phyloP scores from a whole-genome alignment of 805 yeast genomes.

The Teunomyces lycoperdinae region DNA sequence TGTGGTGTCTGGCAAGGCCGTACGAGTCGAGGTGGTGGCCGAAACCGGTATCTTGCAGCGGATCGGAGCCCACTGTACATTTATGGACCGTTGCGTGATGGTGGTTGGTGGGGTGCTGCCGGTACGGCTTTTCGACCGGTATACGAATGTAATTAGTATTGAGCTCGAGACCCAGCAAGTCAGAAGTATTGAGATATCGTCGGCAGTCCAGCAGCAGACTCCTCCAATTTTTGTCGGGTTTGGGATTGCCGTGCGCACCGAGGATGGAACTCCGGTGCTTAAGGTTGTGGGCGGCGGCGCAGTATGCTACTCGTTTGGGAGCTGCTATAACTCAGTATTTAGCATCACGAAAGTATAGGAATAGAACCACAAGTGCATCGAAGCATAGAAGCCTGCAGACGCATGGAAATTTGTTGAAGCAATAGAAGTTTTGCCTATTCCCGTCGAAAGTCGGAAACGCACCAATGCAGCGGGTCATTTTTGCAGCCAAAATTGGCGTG shows the following conservation, averaged over 20 bases:
- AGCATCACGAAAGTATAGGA: background rate
- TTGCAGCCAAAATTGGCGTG: background rate
- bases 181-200: constrained; percentile 22
- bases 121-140: constrained; percentile 25
- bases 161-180: background rate
- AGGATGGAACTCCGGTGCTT: background rate
- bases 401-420: background rate
- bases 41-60: constrained; percentile 37
- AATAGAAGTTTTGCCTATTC: background rate
- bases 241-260: constrained; percentile 26
- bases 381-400: background rate
- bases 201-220: constrained; percentile 35
- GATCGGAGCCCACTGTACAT: constrained; percentile 46
- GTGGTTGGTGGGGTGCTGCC: constrained; percentile 61
- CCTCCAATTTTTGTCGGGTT: constrained; percentile 57
- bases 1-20: constrained; percentile 13
- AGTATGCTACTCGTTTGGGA: constrained; percentile 79
- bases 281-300: constrained; percentile 66
- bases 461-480: background rate
- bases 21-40: constrained; percentile 4
- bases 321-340: constrained; percentile 29
- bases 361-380: too few relatives aligned
- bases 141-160: constrained; percentile 14
- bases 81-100: constrained; percentile 34
- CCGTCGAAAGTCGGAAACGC: background rate